phyloP scores from a whole-genome alignment of 2,329 filamentous ascomycete genomes.

The Aureobasidium sp. region DNA sequence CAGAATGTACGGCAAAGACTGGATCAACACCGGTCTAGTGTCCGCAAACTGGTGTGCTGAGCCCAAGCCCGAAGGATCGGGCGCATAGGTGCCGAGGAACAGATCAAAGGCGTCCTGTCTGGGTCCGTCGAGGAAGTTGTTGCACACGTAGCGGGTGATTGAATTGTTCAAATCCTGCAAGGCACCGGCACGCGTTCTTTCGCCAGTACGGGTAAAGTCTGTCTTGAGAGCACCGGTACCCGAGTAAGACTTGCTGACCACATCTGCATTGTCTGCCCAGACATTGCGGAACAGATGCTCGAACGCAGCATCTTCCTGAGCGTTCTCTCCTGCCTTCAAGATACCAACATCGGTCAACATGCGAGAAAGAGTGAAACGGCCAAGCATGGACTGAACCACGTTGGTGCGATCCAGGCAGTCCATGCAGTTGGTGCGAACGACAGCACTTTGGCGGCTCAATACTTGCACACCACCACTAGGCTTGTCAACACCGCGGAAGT shows the following conservation, averaged over 20 bases:
- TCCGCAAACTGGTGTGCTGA: slow-evolving; percentile 73
- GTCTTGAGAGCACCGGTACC: slow-evolving; percentile 97
- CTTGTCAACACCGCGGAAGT: slow-evolving; percentile 87
- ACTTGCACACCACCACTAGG: slow-evolving; percentile 73
- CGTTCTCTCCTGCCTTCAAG: slow-evolving; percentile 65
- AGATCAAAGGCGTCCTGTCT: slow-evolving; percentile 93
- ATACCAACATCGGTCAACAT: slow-evolving; percentile 81
- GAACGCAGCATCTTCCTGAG: slow-evolving; percentile 72
- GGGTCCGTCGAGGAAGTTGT: slow-evolving; percentile 92
- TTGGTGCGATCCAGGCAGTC: slow-evolving; percentile 97
- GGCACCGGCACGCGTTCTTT: slow-evolving; percentile 75
- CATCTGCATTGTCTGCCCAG: slow-evolving; percentile 97
- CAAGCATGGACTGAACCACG: slow-evolving; percentile 95
- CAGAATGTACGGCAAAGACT: slow-evolving; percentile 86
- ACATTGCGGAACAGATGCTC: slow-evolving; percentile 91
- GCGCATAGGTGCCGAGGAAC: slow-evolving; percentile 80
- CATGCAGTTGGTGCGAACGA: slow-evolving; percentile 98
- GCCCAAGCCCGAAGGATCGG: slow-evolving; percentile 62
- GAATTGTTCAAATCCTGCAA: slow-evolving; percentile 84
- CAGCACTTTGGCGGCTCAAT: slow-evolving; percentile 72
- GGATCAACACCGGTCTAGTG: slow-evolving; percentile 74
- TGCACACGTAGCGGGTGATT: slow-evolving; percentile 77
- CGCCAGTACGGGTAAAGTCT: slow-evolving; percentile 89
- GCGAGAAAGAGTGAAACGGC: slow-evolving; percentile 76
- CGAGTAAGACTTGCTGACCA: slow-evolving; percentile 86